phyloP scores from a whole-genome alignment of 305 asterid species.

The Fraxinus paxiana region DNA sequence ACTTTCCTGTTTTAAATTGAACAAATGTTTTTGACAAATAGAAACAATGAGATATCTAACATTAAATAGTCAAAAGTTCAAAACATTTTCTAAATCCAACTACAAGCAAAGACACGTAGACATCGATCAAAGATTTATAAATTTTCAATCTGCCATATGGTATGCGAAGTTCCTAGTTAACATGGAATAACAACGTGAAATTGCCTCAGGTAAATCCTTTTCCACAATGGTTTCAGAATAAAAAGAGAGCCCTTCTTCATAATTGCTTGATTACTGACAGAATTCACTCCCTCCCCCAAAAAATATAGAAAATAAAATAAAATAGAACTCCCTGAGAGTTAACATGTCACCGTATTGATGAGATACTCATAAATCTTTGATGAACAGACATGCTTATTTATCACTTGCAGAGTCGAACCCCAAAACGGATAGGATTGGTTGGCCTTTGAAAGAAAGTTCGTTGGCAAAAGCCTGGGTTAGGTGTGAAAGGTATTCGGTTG shows the following conservation, averaged over 20 bases:
- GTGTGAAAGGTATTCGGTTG: no score
- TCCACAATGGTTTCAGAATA: neutral
- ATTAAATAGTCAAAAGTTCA: neutral
- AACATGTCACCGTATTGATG: neutral
- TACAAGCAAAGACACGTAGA: neutral
- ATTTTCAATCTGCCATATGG: neutral
- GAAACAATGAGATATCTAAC: neutral
- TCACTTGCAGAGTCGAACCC: no score
- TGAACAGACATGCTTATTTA: neutral
- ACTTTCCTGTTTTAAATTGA: constrained; percentile 57
- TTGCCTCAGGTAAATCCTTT: neutral
- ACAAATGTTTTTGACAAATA: no score
- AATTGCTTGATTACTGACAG: neutral
- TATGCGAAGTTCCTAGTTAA: neutral
- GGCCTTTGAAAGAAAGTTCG: no score
- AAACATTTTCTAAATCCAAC: neutral
- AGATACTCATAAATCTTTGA: neutral
- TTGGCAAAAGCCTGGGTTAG: no score
- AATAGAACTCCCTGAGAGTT: neutral
- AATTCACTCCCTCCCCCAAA: neutral
- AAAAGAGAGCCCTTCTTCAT: neutral
- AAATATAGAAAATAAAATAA: no score
- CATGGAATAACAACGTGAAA: neutral
- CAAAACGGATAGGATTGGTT: no score
- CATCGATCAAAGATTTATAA: neutral